Evolutionary conservation across 495 filamentous ascomycete genomes (phyloP), one percentile per base, ranked within the genome.

Genomic region (Melanomma pulvis-pyrius): DNA sequence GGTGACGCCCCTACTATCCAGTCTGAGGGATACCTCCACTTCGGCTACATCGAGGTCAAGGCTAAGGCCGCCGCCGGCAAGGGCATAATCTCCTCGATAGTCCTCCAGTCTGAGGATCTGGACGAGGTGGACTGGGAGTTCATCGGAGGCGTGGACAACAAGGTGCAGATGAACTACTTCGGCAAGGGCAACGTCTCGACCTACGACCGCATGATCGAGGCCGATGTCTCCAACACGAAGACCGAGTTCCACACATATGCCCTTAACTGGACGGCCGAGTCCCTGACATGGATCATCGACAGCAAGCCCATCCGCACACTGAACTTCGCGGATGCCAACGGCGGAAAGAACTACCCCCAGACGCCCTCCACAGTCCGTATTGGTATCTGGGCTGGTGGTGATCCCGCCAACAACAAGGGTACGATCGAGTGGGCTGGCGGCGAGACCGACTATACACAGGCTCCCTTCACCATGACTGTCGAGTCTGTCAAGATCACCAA

Each of bases 381-480:
- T 51, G 92, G 92, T 36, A 87, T 88, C 67, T 97, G 92, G 92
- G 90, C 90, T 63, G 92, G 91, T 59, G 92, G 92, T 61, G 91
- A 94, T 70, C 79, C 87, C 0, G 65, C 58, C 47, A 73, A 74
- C 50, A 19, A 53, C 8, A 46, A 65, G 25, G 77, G 83, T 61
- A 85, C 79, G 34, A 80, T 84, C 60, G 77, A 90, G 51, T 96
- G 92, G 92, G 91, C 92, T 65, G 91, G 91, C 51, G 92, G 92
- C 60, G 65, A 78, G 60, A 90, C 89, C 26, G 84, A 92, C 76
- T 96, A 89, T 79, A 72, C 75, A 51, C 71, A 85, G 55, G 87
- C 76, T 2, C 92, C 92, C 0, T 96, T 86, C 78, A 86, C 80
- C 68, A 93, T 94, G 90, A 86, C 81, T 67, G 84, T 96, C 59